A percentile compares a stretch with the other conserved stretches of the same genome.
These are phyloP conservation scores for Iris pallida DNA, from an alignment of 116 monocot genomes.

Conservation along the genomic window DNA sequence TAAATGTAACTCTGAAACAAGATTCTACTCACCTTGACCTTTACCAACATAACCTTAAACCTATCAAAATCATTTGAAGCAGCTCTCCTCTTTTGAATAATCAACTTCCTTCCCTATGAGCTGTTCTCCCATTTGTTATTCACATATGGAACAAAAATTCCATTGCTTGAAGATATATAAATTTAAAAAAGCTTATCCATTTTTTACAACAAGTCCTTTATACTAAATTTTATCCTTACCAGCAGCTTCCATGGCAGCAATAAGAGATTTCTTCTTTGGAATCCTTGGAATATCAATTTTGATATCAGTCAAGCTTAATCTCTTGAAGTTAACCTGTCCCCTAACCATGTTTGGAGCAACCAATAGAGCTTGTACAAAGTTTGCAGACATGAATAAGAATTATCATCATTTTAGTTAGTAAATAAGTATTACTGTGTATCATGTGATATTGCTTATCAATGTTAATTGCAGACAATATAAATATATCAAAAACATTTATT, in stretches of 20 bases:
- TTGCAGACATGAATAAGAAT: not conserved
- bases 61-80: constrained; percentile 60
- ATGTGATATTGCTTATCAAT: not conserved
- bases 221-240: constrained; percentile 1
- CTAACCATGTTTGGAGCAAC: constrained; percentile 43
- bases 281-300: constrained; percentile 36
- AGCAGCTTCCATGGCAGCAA: constrained; percentile 41
- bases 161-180: not conserved
- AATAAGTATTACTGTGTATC: constrained; percentile 22
- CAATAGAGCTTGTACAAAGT: constrained; percentile 20
- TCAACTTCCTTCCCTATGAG: constrained; percentile 65
- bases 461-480: not conserved
- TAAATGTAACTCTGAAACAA: not conserved
- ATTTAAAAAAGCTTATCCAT: not conserved
- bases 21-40: constrained; percentile 43
- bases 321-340: constrained; percentile 40
- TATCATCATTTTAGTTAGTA: constrained; percentile 69
- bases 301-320: constrained; percentile 31
- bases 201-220: no score
- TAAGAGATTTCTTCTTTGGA: constrained; percentile 27
- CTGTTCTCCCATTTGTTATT: constrained; percentile 75
- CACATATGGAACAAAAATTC: constrained; percentile 31
- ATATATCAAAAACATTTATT: no score
- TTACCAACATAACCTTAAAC: constrained; percentile 83
- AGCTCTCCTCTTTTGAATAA: constrained; percentile 71